These are phyloP conservation scores for Ilyonectria mors-panacis DNA, from an alignment of 2,329 filamentous ascomycete genomes.

Conservation along the genomic window DNA sequence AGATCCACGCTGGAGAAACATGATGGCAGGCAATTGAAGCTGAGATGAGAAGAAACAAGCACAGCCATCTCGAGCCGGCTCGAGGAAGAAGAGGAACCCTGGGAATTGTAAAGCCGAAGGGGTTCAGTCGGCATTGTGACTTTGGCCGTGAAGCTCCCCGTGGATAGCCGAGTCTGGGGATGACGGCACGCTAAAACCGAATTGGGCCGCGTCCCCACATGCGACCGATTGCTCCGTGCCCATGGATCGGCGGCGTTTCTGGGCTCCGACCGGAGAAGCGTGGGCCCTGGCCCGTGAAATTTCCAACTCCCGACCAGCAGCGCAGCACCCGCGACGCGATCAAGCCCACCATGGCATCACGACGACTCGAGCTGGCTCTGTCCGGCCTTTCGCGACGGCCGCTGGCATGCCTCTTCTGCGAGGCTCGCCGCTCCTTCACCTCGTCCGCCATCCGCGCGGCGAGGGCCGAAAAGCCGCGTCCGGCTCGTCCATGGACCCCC, in stretches of 20 bases:
- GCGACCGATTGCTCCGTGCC: constrained; percentile 40
- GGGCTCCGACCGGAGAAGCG: constrained; percentile 26
- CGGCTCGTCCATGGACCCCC: constrained; percentile 55
- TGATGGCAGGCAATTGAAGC: constrained; percentile 49
- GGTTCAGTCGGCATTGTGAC: constrained; percentile 56
- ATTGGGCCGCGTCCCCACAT: constrained; percentile 39
- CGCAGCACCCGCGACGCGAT: constrained; percentile 30
- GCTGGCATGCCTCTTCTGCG: constrained; percentile 64
- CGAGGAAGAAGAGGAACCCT: constrained; percentile 40
- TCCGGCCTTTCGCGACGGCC: constrained; percentile 50
- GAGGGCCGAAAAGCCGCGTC: constrained; percentile 53
- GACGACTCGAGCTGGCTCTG: constrained; percentile 51
- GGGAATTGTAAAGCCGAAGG: constrained; percentile 44
- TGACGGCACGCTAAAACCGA: constrained; percentile 42
- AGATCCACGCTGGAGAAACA: constrained; percentile 70
- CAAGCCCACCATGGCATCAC: constrained; percentile 50
- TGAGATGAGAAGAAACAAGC: constrained; percentile 38
- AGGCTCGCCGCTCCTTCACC: constrained; percentile 65
- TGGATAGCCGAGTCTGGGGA: constrained; percentile 58
- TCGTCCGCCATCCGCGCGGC: constrained; percentile 56
- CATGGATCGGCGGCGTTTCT: constrained; percentile 30
- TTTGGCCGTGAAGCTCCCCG: constrained; percentile 50
- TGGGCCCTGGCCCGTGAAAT: constrained; percentile 36
- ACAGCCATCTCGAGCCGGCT: constrained; percentile 31
- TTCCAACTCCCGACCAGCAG: constrained; percentile 34